Percentiles rank a stretch among this genome's conserved stretches.
These are phyloP conservation scores for Penicillium bovifimosum DNA, from an alignment of 495 filamentous ascomycete genomes.

Conservation along the genomic window DNA sequence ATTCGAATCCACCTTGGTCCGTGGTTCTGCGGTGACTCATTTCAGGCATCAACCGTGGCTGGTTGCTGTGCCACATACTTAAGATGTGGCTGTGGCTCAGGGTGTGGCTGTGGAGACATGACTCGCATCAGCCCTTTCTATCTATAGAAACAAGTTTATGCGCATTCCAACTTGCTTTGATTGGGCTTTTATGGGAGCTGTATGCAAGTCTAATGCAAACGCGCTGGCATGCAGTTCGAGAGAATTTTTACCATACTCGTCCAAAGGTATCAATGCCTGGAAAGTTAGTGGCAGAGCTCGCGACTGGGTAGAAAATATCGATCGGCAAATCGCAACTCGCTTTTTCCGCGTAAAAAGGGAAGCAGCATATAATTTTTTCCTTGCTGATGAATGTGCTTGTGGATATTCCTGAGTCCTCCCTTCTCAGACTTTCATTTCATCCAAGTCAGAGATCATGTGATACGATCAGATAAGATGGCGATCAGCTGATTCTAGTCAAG, in stretches of 20 bases:
- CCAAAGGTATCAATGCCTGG: too few species aligned
- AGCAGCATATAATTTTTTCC: too few species aligned
- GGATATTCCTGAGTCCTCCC: too few species aligned
- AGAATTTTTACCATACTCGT: too few species aligned
- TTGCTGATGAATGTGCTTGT: too few species aligned
- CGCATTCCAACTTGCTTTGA: background rate
- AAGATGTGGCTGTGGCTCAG: background rate
- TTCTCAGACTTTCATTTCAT: background rate
- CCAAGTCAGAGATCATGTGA: background rate
- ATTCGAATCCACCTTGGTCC: too few species aligned
- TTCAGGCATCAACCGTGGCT: background rate
- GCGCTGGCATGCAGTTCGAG: too few species aligned
- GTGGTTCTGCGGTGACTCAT: background rate
- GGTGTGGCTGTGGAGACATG: background rate
- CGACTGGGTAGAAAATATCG: too few species aligned
- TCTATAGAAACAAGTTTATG: background rate
- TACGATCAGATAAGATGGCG: slow-evolving; percentile 7
- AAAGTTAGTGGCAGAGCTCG: too few species aligned
- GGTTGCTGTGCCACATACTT: background rate
- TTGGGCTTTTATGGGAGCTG: background rate
- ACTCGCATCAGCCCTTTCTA: background rate
- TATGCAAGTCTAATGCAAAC: too few species aligned
- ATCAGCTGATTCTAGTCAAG: slow-evolving; percentile 2
- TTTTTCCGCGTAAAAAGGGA: too few species aligned
- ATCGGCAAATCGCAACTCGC: too few species aligned